phyloP scores from a whole-genome alignment of 2,329 filamentous ascomycete genomes.

The Cercospora sojina region DNA sequence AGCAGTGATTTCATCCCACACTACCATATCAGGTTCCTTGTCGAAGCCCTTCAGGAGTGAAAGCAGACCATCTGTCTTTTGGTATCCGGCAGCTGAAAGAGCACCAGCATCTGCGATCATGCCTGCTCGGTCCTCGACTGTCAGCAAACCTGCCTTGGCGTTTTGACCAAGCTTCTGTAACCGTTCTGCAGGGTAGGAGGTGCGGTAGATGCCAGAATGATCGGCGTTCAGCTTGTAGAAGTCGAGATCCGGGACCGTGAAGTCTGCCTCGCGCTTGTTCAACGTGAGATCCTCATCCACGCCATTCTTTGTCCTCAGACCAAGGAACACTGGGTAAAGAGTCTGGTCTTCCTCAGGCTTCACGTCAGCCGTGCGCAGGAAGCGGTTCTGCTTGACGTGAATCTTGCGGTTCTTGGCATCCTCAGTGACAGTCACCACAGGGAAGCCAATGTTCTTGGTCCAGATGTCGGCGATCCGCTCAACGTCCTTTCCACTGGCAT shows the following conservation, averaged over 20 bases:
- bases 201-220: conserved; percentile 89
- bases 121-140: conserved; percentile 86
- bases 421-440: conserved; percentile 83
- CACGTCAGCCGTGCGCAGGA: conserved; percentile 87
- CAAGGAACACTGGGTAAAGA: conserved; percentile 85
- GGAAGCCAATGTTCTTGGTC: conserved; percentile 95
- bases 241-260: conserved; percentile 74
- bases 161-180: conserved; percentile 84
- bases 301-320: conserved; percentile 78
- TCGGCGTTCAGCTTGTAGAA: conserved; percentile 98
- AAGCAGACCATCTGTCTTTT: conserved; percentile 86
- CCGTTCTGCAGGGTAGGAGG: conserved; percentile 79
- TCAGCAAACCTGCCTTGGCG: conserved; percentile 75
- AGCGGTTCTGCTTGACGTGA: conserved; percentile 89
- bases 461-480: conserved; percentile 90
- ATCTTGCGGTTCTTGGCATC: conserved; percentile 69
- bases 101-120: conserved; percentile 89
- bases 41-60: conserved; percentile 82
- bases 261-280: conserved; percentile 68
- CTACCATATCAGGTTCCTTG: conserved; percentile 80
- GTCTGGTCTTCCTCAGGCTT: conserved; percentile 89
- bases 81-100: conserved; percentile 83
- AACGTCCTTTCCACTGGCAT: conserved; percentile 88
- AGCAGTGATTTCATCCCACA: conserved; percentile 88
- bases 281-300: conserved; percentile 75